A percentile compares a stretch with the other conserved stretches of the same genome.
These are phyloP conservation scores for Eustoma russellianum DNA, from an alignment of 257 asterid species.

Conservation along the genomic window DNA sequence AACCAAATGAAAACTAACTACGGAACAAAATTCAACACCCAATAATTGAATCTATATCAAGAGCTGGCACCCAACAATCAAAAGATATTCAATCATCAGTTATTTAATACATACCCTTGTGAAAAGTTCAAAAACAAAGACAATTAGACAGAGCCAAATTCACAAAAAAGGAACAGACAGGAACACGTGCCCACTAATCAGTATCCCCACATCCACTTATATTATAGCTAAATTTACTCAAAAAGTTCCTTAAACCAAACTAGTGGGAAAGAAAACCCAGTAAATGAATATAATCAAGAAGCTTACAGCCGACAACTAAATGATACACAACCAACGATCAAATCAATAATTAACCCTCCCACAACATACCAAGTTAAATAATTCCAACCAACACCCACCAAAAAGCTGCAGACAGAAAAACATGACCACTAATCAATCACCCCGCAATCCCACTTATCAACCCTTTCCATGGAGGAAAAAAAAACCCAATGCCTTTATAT, in stretches of 20 bases:
- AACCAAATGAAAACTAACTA: conserved; percentile 2
- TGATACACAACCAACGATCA: not conserved
- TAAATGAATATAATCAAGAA: too few relatives aligned
- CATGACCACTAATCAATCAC: conserved; percentile 1
- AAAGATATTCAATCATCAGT: conserved; percentile 2
- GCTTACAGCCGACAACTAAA: not conserved
- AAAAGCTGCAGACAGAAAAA: conserved; percentile 4
- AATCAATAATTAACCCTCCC: not conserved
- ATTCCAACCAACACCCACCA: not conserved
- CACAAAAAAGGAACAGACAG: too few relatives aligned
- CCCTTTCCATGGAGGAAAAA: conserved; percentile 8
- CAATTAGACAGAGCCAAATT: too few relatives aligned
- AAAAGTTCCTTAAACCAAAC: not conserved
- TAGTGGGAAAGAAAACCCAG: not conserved
- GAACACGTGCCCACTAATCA: too few relatives aligned
- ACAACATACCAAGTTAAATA: not conserved
- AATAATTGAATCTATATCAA: too few relatives aligned
- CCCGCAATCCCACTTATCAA: not conserved
- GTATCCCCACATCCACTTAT: too few relatives aligned
- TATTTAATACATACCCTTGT: conserved; percentile 3
- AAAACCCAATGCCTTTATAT: conserved; percentile 2
- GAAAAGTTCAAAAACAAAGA: conserved; percentile 4
- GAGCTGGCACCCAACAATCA: not conserved
- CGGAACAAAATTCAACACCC: too few relatives aligned
- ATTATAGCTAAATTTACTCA: not conserved